phyloP scores from a whole-genome alignment of 352 stramenopile species.

The Blastocystis sp. region DNA sequence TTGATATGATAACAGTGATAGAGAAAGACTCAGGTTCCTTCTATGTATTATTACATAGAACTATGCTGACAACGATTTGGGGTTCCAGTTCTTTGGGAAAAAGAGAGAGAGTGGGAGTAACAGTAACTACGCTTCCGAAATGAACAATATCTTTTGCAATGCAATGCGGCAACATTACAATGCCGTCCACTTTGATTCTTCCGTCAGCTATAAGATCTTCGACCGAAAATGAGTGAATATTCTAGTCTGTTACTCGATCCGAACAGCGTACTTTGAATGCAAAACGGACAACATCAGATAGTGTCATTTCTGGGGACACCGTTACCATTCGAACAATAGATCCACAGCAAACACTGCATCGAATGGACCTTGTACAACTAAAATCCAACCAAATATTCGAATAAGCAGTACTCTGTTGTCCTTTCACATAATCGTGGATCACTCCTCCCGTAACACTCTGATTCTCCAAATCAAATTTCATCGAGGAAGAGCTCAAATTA shows the following conservation, averaged over 20 bases:
- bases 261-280: not conserved
- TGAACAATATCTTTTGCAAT: not conserved
- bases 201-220: not conserved
- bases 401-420: slow-evolving; percentile 18
- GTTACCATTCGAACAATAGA: not conserved
- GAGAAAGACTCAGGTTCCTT: too few species aligned
- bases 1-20: not conserved
- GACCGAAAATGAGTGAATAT: not conserved
- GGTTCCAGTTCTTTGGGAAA: too few species aligned
- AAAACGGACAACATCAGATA: not conserved
- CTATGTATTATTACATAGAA: too few species aligned
- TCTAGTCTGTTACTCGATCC: not conserved
- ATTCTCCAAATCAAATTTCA: not conserved
- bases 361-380: not conserved
- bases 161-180: not conserved
- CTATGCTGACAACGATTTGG: too few species aligned
- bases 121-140: slow-evolving; percentile 16
- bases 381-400: not conserved
- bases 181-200: not conserved
- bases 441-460: not conserved
- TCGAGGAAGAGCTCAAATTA: not conserved
- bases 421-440: slow-evolving; percentile 25
- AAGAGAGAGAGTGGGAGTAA: not conserved
- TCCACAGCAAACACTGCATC: slow-evolving; percentile 11
- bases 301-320: not conserved